Evolutionary conservation across 1,284 basidiomycete genomes (phyloP).

Genomic region (Omphalotus olearius): DNA sequence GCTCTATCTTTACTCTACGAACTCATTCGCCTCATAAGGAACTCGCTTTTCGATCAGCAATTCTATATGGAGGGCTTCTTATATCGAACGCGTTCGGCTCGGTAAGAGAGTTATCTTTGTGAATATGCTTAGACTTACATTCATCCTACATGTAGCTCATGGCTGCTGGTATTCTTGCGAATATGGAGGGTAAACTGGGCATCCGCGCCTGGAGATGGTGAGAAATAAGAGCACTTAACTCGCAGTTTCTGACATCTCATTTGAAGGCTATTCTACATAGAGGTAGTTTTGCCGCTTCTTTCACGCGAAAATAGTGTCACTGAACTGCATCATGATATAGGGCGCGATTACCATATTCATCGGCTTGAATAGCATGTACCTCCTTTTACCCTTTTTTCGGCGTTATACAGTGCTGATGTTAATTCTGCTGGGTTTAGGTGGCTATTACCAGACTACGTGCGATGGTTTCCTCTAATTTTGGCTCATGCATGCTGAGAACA

Average conservation of each 20-base stretch:
- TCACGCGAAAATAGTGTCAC: background rate
- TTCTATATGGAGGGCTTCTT: constrained; percentile 66
- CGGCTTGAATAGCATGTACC: constrained; percentile 54
- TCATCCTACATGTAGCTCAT: constrained; percentile 38
- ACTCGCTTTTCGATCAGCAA: constrained; percentile 63
- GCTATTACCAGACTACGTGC: constrained; percentile 52
- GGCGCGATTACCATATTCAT: constrained; percentile 53
- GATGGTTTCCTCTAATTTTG: constrained; percentile 14
- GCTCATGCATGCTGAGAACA: background rate
- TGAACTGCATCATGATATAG: constrained; percentile 28
- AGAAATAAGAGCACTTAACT: constrained; percentile 11
- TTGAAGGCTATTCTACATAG: constrained; percentile 56
- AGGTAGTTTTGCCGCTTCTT: constrained; percentile 31
- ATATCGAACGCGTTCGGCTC: constrained; percentile 76
- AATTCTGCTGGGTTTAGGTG: constrained; percentile 31
- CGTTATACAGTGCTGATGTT: background rate
- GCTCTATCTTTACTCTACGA: background rate
- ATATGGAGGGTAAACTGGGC: constrained; percentile 65
- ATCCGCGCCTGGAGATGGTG: constrained; percentile 72
- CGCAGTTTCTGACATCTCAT: background rate
- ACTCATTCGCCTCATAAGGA: constrained; percentile 34
- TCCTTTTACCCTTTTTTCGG: background rate
- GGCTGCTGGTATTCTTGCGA: constrained; percentile 65
- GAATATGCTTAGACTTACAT: background rate
- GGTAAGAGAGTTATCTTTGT: constrained; percentile 30